Evolutionary conservation across 1,284 basidiomycete genomes (phyloP), one percentile per base, ranked within the genome.

Genomic region (Farysia itapuensis): DNA sequence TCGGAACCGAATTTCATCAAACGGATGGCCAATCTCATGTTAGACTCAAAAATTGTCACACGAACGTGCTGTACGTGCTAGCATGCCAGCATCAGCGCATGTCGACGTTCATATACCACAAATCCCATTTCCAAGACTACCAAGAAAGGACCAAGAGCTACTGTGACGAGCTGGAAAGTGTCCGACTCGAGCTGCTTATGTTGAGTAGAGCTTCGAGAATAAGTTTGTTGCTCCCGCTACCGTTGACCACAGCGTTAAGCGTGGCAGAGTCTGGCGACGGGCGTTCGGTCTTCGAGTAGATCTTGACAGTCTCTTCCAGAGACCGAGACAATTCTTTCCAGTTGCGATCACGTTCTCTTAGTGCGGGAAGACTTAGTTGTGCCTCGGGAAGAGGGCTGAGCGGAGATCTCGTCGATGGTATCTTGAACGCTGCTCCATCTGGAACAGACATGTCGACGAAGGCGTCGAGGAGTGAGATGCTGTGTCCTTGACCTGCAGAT

Each of bases 361-460:
- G 34, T 4, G 59, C 59, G 4, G 52, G 53, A 16, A 63, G 16
- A 35, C 59, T 63, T 2, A 63, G 39, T 2, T 14, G 31, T 18
- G 48, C 19, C 21, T 63, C 53, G 16, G 53, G 49, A 14, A 51
- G 19, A 3, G 32, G 35, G 20, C 38, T 19, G 14, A n/a, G 20
- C 24, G 24, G 35, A 7, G 26, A 15, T 13, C 15, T 2, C 12
- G 11, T 21, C 12, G 59, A 45, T 4, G 48, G 53, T 3, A 63
- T 34, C 32, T 58, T 49, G 34, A 63, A 63, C 7, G 48, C 53
- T 1, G 44, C 33, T 4, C 53, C 59, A n/a, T 50, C 44, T 13
- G 46, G 22, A 15, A 51, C 45, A 8, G 43, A 43, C 12, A 61
- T 36, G 20, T 63, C 59, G 13, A 51, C 47, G 29, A 65, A 65